These are phyloP conservation scores for Acer yangbiense DNA, from an alignment of 345 rosid species.

Conservation along the genomic window DNA sequence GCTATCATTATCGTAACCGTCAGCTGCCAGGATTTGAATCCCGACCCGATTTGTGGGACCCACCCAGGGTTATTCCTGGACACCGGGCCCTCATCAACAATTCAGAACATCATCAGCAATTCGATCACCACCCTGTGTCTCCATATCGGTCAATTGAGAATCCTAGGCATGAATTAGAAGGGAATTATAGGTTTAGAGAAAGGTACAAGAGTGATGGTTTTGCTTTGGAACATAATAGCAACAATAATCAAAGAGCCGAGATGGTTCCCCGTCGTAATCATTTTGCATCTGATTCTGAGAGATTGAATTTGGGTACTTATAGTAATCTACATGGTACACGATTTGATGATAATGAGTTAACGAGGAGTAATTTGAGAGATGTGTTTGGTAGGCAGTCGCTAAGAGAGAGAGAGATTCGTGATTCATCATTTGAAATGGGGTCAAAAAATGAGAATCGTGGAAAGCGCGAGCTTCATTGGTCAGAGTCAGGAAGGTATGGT, in stretches of 20 bases:
- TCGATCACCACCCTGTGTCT: slow-evolving; percentile 39
- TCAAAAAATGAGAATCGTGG: slow-evolving; percentile 24
- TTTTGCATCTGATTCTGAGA: slow-evolving; percentile 37
- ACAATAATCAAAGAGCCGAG: slow-evolving; percentile 30
- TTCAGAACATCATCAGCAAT: slow-evolving; percentile 34
- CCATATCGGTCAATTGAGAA: slow-evolving; percentile 32
- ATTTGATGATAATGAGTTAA: slow-evolving; percentile 22
- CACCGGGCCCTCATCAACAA: slow-evolving; percentile 17
- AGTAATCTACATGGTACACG: slow-evolving; percentile 31
- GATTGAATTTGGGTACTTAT: slow-evolving; percentile 38
- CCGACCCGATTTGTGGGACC: slow-evolving; percentile 35
- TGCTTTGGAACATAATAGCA: slow-evolving; percentile 30
- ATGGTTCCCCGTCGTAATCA: slow-evolving; percentile 35
- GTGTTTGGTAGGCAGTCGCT: slow-evolving; percentile 39
- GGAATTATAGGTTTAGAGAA: slow-evolving; percentile 52
- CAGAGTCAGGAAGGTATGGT: slow-evolving; percentile 41
- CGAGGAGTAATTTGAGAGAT: slow-evolving; percentile 14
- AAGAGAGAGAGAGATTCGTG: slow-evolving; percentile 29
- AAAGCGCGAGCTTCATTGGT: slow-evolving; percentile 42
- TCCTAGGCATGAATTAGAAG: slow-evolving; percentile 46
- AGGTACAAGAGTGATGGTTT: slow-evolving; percentile 25
- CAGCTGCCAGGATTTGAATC: slow-evolving; percentile 21
- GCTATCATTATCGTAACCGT: slow-evolving; percentile 16
- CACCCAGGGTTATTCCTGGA: slow-evolving; percentile 22
- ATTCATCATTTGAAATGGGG: slow-evolving; percentile 30